Evolutionary conservation across 352 stramenopile genomes (phyloP), one percentile per base, ranked within the genome.

Genomic region (Halophytophthora polymorphica): DNA sequence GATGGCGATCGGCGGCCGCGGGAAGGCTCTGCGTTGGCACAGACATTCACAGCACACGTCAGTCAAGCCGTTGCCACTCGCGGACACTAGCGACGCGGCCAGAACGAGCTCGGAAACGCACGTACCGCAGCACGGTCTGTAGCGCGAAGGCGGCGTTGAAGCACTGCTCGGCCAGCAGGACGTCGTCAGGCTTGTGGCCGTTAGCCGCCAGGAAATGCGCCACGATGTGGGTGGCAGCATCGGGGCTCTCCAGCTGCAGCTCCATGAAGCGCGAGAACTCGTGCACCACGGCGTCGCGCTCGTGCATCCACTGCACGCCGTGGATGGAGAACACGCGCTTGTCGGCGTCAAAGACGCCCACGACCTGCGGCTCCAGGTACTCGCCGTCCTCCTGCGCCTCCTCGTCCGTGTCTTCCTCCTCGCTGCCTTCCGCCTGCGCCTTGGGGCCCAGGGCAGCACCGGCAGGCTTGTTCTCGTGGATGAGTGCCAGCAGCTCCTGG

Each of bases 71-170:
- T 48, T 34, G 10, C 25, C 22, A 8, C 18, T 5, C 31, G 14
- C n/a, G n/a, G n/a, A n/a, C n/a, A n/a, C n/a, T n/a, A n/a, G 34
- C 6, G 45, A 22, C 23, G 5, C 44, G 18, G 3, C 13, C 12
- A 22, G 17, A 45, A 22, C 25, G 50, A 43, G 23, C 50, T n/a
- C 21, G 41, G 2, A 36, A 52, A 31, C 2, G 3, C 39, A 55
- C 61, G 42, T 46, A 83, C 69, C 73, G 65, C 17, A 93, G 45
- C n/a, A 90, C 42, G 15, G 80, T 88, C 51, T 93, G 82, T 18
- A 93, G 59, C 0, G 82, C 76, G 46, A 93, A 93, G 15, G 79
- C 82, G 39, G 77, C 73, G 56, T 81, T 88, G 45, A 90, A 86
- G 51, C 77, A 88, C 66, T 90, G 77, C 60, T 92, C 67, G 7